phyloP scores from a whole-genome alignment of 2,329 filamentous ascomycete genomes.

The Curvularia eragrostidis region DNA sequence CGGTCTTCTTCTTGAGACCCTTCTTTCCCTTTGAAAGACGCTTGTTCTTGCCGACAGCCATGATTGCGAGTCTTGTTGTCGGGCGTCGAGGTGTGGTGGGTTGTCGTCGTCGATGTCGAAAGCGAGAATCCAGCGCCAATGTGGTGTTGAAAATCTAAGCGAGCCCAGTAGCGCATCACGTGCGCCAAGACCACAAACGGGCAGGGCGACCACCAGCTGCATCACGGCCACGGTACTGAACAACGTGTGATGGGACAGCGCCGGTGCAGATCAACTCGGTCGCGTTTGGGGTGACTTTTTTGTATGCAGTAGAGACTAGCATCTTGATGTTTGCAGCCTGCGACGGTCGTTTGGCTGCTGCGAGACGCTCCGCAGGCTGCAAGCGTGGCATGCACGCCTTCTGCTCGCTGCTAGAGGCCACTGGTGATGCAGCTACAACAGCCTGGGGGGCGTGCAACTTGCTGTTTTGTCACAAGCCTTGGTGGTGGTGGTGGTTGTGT shows the following conservation, averaged over 20 bases:
- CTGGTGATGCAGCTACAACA: neutral
- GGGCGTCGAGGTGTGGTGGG: conserved; percentile 39
- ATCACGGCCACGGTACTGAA: neutral
- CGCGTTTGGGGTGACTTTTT: neutral
- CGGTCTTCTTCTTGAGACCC: conserved; percentile 99
- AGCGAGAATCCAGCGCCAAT: conserved; percentile 18
- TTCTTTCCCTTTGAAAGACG: conserved; percentile 99
- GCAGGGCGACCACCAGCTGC: neutral
- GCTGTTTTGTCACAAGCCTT: neutral
- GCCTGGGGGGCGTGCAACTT: too few species aligned
- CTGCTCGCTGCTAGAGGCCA: neutral
- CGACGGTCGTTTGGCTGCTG: neutral
- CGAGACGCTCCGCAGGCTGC: neutral
- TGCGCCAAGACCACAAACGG: conserved; percentile 15
- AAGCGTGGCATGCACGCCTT: neutral
- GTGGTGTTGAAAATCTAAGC: conserved; percentile 18
- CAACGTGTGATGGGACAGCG: neutral
- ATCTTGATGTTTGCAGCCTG: neutral
- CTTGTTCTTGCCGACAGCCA: conserved; percentile 98
- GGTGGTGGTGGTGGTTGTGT: neutral
- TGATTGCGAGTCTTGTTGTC: conserved; percentile 65
- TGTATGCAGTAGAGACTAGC: neutral
- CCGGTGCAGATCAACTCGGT: neutral
- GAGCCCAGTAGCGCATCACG: conserved; percentile 19
- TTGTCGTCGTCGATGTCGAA: conserved; percentile 42